A percentile compares a stretch with the other conserved stretches of the same genome.
Evolutionary conservation across 2,329 filamentous ascomycete genomes (phyloP).

Genomic region (Eurotiales sp.): DNA sequence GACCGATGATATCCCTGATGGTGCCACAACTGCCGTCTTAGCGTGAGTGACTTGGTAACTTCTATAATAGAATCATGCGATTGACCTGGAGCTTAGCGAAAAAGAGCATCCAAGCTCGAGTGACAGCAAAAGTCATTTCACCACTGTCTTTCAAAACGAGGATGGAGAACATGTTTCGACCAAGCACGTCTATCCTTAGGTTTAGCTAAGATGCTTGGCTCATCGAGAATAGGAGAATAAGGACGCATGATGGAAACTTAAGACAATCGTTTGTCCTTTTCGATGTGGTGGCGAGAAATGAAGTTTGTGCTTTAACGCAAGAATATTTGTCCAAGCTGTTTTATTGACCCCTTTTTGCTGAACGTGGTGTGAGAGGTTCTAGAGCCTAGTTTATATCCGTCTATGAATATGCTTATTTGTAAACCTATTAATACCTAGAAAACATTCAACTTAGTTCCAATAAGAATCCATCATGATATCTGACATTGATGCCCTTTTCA

Average conservation of each 20-base stretch:
- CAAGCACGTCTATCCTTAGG: neutral
- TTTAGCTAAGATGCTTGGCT: neutral
- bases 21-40: neutral
- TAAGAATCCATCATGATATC: constrained; percentile 17
- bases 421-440: too few species aligned
- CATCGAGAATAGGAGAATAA: neutral
- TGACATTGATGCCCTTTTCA: constrained; percentile 25
- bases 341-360: too few species aligned
- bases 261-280: neutral
- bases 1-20: neutral
- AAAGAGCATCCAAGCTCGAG: neutral
- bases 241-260: neutral
- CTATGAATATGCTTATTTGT: too few species aligned
- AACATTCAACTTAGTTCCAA: too few species aligned
- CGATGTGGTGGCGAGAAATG: too few species aligned
- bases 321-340: too few species aligned
- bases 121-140: neutral
- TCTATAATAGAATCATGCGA: neutral
- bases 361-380: too few species aligned
- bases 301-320: too few species aligned
- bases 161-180: neutral
- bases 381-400: neutral
- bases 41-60: neutral
- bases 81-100: neutral
- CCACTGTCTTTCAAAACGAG: neutral